A percentile compares a stretch with the other conserved stretches of the same genome.
phyloP scores from a whole-genome alignment of 345 rosid species.

The Rhizophora mangle region DNA sequence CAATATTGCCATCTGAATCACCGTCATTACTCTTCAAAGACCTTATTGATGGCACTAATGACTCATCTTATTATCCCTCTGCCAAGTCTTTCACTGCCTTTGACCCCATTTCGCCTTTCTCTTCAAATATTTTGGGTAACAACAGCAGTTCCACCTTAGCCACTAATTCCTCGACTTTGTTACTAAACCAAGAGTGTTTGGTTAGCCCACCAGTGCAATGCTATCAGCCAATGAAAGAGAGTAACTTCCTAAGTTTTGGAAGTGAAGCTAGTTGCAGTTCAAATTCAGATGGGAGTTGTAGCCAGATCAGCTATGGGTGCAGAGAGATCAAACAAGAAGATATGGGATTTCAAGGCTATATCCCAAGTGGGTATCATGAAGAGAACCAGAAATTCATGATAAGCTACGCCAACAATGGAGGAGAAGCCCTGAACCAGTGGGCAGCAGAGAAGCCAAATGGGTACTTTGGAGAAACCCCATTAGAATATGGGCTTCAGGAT shows the following conservation, averaged over 20 bases:
- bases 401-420: conserved; percentile 22
- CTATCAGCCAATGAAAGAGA: conserved; percentile 36
- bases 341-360: conserved; percentile 30
- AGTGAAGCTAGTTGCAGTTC: conserved; percentile 60
- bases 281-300: conserved; percentile 50
- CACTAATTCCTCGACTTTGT: conserved; percentile 15
- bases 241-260: conserved; percentile 49
- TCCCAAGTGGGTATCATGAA: conserved; percentile 28
- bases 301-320: conserved; percentile 41
- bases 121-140: conserved; percentile 20
- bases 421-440: conserved; percentile 32
- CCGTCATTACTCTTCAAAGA: conserved; percentile 28
- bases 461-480: conserved; percentile 36
- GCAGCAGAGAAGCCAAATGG: conserved; percentile 34
- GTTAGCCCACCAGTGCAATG: conserved; percentile 33
- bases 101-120: conserved; percentile 26
- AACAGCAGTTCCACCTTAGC: conserved; percentile 5
- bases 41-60: conserved; percentile 3
- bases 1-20: conserved; percentile 18
- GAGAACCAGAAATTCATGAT: conserved; percentile 37
- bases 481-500: conserved; percentile 46
- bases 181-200: too few species aligned
- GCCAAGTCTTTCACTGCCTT: conserved; percentile 24
- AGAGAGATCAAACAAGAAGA: conserved; percentile 59
- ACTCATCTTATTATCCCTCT: conserved; percentile 9